Evolutionary conservation across 495 filamentous ascomycete genomes (phyloP), one percentile per base, ranked within the genome.

Genomic region (Penicillium paradoxum): DNA sequence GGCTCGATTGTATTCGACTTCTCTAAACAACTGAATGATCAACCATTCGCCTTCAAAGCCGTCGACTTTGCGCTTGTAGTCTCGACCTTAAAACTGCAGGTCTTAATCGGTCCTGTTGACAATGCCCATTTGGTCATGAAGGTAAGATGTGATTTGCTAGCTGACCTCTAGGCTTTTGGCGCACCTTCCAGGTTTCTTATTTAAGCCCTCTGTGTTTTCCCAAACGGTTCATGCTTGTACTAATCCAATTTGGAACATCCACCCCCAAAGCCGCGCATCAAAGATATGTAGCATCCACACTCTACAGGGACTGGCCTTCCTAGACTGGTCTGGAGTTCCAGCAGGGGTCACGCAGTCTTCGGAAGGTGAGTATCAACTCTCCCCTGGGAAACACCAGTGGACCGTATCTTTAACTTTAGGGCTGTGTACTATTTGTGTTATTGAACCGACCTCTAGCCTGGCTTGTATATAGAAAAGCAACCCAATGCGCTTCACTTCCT

Each of bases 1-100:
- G 73, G 73, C 69, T 69, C 71, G 74, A 67, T 69, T 69, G 65
- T 74, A 72, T 74, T 66, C 71, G 71, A 63, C 62, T 54, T 50
- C 40, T 57, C 54, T 60, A 58, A 63, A 66, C 56, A 54, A 57
- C 49, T 53, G 32, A 54, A 59, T 57, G 59, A 51, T 56, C 34
- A 50, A 45, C 54, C 30, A 49, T 44, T 55, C 64, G 58, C 67
- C 67, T 53, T 59, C 69, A 68, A 68, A 60, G 58, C 58, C 53
- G 58, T 63, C 64, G 63, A 65, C 63, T 68, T 66, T 63, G 63
- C 59, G 62, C 64, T 62, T 73, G 72, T 74, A 74, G 72, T 72
- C 57, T 65, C 66, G 32, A 32, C 49, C 21, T 42, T 43, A 15
- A 27, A 43, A 34, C 19, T 43, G 29, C 47, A 50, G 47, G 49